These are phyloP conservation scores for Pestalotiopsis sp. DNA, from an alignment of 2,329 filamentous ascomycete genomes.

Conservation along the genomic window DNA sequence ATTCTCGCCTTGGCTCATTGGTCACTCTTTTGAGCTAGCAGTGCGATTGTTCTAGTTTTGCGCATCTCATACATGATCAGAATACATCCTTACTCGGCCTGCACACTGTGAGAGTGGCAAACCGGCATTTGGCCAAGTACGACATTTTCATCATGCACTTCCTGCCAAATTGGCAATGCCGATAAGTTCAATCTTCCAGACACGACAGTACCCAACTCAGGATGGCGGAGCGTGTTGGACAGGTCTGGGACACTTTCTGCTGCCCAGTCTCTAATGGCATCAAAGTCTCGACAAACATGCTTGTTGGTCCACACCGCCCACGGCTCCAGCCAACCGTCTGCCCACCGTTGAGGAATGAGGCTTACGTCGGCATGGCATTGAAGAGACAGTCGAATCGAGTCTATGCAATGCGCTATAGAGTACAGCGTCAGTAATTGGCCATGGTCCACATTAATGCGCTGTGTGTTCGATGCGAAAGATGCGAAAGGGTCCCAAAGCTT, in stretches of 20 bases:
- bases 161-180: background rate
- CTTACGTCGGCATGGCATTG: slow-evolving; percentile 4
- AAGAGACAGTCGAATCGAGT: slow-evolving; percentile 1
- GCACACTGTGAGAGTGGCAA: background rate
- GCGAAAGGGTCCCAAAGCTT: background rate
- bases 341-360: background rate
- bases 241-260: background rate
- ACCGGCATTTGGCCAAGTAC: background rate
- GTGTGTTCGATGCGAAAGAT: background rate
- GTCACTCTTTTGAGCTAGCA: no score
- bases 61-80: background rate
- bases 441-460: background rate
- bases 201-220: background rate
- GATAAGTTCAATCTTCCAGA: background rate
- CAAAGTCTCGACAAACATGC: background rate
- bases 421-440: background rate
- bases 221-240: background rate
- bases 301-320: background rate
- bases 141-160: background rate
- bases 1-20: no score
- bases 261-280: background rate
- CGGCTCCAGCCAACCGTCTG: background rate
- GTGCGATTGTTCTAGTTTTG: no score
- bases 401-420: background rate
- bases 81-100: background rate